These are phyloP conservation scores for Arthrobotrys sinensis DNA, from an alignment of 2,329 filamentous ascomycete species.

Conservation along the genomic window DNA sequence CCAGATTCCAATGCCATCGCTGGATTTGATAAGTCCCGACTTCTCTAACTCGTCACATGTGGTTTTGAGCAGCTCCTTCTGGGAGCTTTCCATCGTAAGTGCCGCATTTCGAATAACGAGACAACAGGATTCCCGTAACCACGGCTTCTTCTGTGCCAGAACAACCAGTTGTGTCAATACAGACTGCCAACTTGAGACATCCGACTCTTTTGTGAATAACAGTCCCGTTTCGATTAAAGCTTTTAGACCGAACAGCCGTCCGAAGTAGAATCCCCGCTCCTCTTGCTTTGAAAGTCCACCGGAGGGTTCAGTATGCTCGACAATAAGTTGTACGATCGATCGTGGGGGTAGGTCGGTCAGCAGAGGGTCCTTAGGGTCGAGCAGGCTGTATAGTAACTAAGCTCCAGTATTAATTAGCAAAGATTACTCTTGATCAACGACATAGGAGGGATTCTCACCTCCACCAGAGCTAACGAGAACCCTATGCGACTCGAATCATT, in stretches of 20 bases:
- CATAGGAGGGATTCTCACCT: conserved; percentile 67
- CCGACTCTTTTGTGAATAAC: conserved; percentile 71
- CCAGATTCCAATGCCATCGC: conserved; percentile 93
- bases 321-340: conserved; percentile 57
- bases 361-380: conserved; percentile 44
- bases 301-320: conserved; percentile 60
- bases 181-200: conserved; percentile 71
- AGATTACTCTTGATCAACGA: background rate
- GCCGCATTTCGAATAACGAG: conserved; percentile 68
- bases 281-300: conserved; percentile 75
- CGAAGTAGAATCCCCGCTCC: conserved; percentile 86
- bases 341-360: conserved; percentile 37
- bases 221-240: conserved; percentile 85
- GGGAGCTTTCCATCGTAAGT: conserved; percentile 69
- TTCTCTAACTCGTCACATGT: conserved; percentile 76
- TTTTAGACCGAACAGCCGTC: conserved; percentile 87
- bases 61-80: conserved; percentile 73
- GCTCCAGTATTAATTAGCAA: conserved; percentile 32
- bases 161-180: conserved; percentile 82
- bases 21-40: conserved; percentile 80
- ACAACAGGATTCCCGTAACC: conserved; percentile 91
- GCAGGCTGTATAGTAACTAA: conserved; percentile 49
- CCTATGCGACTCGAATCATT: conserved; percentile 89
- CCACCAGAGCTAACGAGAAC: conserved; percentile 89
- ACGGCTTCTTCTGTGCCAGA: conserved; percentile 84